A percentile compares a stretch with the other conserved stretches of the same genome.
Evolutionary conservation across 78 protist species (phyloP).

Genomic region (Blattamonas nauphoetae): DNA sequence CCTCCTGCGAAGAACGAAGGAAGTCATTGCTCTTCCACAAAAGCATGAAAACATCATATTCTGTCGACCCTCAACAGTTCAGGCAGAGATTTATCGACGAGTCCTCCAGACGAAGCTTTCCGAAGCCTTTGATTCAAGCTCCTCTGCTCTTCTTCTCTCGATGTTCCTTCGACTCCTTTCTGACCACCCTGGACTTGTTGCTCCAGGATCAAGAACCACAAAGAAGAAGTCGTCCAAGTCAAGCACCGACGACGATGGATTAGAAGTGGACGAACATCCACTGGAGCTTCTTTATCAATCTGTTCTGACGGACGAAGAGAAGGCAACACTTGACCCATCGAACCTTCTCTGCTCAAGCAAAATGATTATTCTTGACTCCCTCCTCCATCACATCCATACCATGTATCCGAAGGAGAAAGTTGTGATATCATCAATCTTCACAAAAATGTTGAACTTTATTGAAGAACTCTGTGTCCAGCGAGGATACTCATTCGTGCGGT

Average conservation of each 20-base stretch:
- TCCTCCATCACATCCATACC: not conserved
- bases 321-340: not conserved
- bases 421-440: not conserved
- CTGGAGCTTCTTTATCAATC: not conserved
- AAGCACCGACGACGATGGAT: too few species aligned
- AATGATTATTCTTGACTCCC: not conserved
- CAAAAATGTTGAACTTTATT: not conserved
- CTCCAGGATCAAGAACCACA: not conserved
- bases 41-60: not conserved
- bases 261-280: too few species aligned
- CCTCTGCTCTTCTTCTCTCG: not conserved
- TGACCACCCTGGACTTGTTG: not conserved
- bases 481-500: not conserved
- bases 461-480: not conserved
- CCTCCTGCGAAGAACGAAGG: slow-evolving; percentile 9
- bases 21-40: not conserved
- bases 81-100: not conserved
- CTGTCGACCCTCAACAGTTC: not conserved
- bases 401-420: not conserved
- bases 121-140: not conserved
- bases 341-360: not conserved
- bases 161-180: not conserved
- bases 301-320: not conserved
- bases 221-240: not conserved
- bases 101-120: not conserved